phyloP scores from a whole-genome alignment of 495 filamentous ascomycete genomes.

The Lichina pygmaea region DNA sequence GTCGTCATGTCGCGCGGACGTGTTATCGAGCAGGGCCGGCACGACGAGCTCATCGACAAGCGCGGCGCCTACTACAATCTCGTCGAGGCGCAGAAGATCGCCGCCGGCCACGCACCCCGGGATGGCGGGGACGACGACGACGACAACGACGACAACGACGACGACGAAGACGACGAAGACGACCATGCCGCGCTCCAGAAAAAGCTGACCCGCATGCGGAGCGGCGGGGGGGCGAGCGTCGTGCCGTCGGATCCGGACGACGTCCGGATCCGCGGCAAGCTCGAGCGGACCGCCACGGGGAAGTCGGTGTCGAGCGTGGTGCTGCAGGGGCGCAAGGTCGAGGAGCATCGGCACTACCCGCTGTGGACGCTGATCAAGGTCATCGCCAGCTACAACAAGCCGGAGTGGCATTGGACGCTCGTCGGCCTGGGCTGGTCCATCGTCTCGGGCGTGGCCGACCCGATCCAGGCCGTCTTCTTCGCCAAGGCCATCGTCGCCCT shows the following conservation, averaged over 20 bases:
- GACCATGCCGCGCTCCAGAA: conserved; percentile 3
- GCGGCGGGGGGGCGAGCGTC: conserved; percentile 6
- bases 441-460: conserved; percentile 65
- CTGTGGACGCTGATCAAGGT: conserved; percentile 69
- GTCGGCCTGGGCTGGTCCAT: conserved; percentile 50
- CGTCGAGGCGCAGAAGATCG: conserved; percentile 57
- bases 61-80: conserved; percentile 44
- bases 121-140: conserved; percentile 20
- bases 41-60: conserved; percentile 36
- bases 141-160: conserved; percentile 13
- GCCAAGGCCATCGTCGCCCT: conserved; percentile 58
- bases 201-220: conserved; percentile 5
- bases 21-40: conserved; percentile 76
- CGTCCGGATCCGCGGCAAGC: conserved; percentile 21
- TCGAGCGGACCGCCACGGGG: conserved; percentile 33
- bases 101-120: conserved; percentile 12
- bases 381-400: conserved; percentile 55
- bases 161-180: conserved; percentile 3
- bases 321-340: conserved; percentile 25
- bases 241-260: conserved; percentile 27
- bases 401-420: conserved; percentile 46
- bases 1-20: conserved; percentile 66
- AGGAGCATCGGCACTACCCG: conserved; percentile 23
- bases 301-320: conserved; percentile 45
- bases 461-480: conserved; percentile 72